Evolutionary conservation across 306 rosid genomes (phyloP).

Genomic region (Hippophae gyantsensis): DNA sequence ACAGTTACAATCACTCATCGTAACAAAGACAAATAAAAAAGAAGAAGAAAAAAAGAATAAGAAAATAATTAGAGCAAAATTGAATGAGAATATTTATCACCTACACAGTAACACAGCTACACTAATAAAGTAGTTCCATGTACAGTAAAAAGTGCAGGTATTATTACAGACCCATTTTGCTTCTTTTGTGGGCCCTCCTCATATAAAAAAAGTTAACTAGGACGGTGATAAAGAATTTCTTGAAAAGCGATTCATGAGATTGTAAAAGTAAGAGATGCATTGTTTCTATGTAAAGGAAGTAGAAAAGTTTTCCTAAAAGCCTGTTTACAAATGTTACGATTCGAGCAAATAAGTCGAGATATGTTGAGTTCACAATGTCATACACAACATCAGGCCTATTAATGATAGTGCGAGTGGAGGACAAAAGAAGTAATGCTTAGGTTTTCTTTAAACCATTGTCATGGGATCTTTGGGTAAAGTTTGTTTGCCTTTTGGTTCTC

Average conservation of each 20-base stretch:
- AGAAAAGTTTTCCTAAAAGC: constrained; percentile 3
- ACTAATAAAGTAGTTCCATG: too few species aligned
- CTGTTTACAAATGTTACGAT: constrained; percentile 9
- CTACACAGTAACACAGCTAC: too few species aligned
- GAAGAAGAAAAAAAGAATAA: too few species aligned
- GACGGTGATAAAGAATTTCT: constrained; percentile 14
- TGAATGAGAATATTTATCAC: too few species aligned
- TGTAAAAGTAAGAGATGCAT: constrained; percentile 24
- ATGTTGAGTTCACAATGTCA: constrained; percentile 29
- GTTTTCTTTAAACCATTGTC: constrained; percentile 2
- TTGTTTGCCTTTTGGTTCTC: constrained; percentile 13
- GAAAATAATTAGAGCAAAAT: too few species aligned
- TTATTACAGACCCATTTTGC: constrained; percentile 4
- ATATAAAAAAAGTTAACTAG: background rate
- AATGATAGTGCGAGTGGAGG: constrained; percentile 19
- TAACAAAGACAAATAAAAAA: too few species aligned
- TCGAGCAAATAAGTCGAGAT: constrained; percentile 1
- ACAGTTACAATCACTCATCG: too few species aligned
- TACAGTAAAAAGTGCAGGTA: too few species aligned
- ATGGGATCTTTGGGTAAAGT: constrained; percentile 11
- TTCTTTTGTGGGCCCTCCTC: constrained; percentile 3
- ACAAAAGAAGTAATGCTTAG: background rate
- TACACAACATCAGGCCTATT: constrained; percentile 17
- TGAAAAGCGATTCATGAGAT: constrained; percentile 26
- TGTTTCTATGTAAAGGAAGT: constrained; percentile 17